Evolutionary conservation across 495 filamentous ascomycete species (phyloP), one percentile per base, ranked within the genome.

Genomic region (Parathielavia appendiculata): DNA sequence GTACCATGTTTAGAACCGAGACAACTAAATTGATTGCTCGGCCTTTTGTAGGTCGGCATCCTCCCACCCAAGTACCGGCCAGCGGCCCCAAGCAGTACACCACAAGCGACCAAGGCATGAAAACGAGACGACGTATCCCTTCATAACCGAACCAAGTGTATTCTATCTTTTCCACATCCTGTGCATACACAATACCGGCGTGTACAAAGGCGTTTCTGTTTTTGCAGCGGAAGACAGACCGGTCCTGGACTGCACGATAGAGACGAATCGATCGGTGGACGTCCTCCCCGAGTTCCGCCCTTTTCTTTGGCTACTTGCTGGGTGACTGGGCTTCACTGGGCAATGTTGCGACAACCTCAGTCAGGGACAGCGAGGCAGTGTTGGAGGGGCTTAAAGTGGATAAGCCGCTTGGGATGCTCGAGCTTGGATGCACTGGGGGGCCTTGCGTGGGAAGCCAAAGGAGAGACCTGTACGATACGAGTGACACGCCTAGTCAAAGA

Each of bases 51-150:
- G 79, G 71, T 79, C 52, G 78, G 78, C 19, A 69, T 82, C 17
- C 62, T 81, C n/a, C 68, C 77, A 53, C 79, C 79, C 10, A 76
- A 79, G 59, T 75, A 53, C 35, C 62, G 48, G 17, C 60, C 53
- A 19, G 49, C 40, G 8, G 45, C n/a, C 1, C 16, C 50, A 12
- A 38, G 5, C 19, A 23, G 9, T 1, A 30, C n/a, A 13, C 30
- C 43, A 6, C 16, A 49, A 12, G 22, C 19, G 38, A 40, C 22
- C 19, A 36, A 56, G 19, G 26, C 43, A 7, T 50, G 40, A 43
- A 3, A 14, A 11, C n/a, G 7, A 19, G 35, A 34, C 5, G n/a
- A 7, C 14, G 26, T 7, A 0, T 10, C 4, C 32, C 34, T 26
- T 16, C 5, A 39, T 19, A 43, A 20, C 51, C 26, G 26, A 20